Evolutionary conservation across 2,329 filamentous ascomycete species (phyloP).

Genomic region (Metarhizium sp.): DNA sequence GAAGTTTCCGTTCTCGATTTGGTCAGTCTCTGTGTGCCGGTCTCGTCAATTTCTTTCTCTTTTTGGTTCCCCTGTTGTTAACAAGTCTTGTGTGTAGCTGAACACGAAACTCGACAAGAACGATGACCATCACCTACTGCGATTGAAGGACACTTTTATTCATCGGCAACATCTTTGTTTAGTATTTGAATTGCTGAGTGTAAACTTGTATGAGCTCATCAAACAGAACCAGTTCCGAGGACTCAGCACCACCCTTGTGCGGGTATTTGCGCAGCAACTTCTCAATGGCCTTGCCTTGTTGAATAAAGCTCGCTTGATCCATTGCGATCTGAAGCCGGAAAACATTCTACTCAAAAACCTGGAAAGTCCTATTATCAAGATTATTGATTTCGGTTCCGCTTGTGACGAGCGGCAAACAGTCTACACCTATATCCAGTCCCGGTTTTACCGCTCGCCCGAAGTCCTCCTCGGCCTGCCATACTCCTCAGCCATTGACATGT

Average conservation of each 20-base stretch:
- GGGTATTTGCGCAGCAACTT: slow-evolving; percentile 94
- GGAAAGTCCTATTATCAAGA: slow-evolving; percentile 98
- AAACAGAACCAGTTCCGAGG: slow-evolving; percentile 99
- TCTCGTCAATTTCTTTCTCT: no score
- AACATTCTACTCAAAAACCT: slow-evolving; percentile 97
- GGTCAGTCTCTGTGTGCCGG: slow-evolving; percentile 38
- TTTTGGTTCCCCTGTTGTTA: slow-evolving; percentile 10
- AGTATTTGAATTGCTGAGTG: slow-evolving; percentile 91
- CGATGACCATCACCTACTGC: slow-evolving; percentile 90
- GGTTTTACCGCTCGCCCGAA: slow-evolving; percentile 95
- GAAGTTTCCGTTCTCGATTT: slow-evolving; percentile 95
- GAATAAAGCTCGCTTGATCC: slow-evolving; percentile 93
- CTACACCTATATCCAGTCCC: slow-evolving; percentile 97
- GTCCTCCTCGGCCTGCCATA: slow-evolving; percentile 93
- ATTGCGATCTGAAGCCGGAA: slow-evolving; percentile 96
- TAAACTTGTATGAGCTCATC: slow-evolving; percentile 97
- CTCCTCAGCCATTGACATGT: slow-evolving; percentile 98
- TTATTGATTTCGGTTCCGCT: slow-evolving; percentile 97
- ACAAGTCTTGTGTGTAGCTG: slow-evolving; percentile 43
- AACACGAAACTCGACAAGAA: slow-evolving; percentile 99
- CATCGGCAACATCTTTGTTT: slow-evolving; percentile 94
- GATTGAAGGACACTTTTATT: slow-evolving; percentile 96
- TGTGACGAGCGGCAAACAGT: slow-evolving; percentile 98
- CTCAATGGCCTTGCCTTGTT: slow-evolving; percentile 85
- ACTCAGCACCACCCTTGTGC: slow-evolving; percentile 89